Evolutionary conservation across 495 filamentous ascomycete species (phyloP).

Genomic region (Trichoderma orchidacearum): DNA sequence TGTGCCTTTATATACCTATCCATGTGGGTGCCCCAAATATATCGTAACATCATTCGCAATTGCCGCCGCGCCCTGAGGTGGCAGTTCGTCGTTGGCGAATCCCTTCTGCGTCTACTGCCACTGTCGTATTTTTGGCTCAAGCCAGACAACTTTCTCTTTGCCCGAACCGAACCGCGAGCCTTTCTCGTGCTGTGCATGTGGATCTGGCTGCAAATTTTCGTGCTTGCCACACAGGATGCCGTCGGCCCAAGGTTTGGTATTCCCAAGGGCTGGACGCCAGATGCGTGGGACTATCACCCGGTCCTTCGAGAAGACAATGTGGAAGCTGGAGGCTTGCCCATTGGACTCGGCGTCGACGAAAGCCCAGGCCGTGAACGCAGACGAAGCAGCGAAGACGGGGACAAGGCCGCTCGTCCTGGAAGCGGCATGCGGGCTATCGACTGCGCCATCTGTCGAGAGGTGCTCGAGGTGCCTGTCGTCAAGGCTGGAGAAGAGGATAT

Average conservation of each 20-base stretch:
- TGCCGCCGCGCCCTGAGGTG: constrained; percentile 77
- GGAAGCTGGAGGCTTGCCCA: constrained; percentile 63
- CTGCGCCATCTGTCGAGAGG: constrained; percentile 89
- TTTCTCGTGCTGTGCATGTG: constrained; percentile 55
- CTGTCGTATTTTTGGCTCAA: constrained; percentile 71
- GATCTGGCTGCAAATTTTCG: constrained; percentile 85
- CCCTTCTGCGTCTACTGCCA: constrained; percentile 58
- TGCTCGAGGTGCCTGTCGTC: constrained; percentile 76
- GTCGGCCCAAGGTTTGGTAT: constrained; percentile 67
- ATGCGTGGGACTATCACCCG: constrained; percentile 91
- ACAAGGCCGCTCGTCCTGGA: constrained; percentile 3
- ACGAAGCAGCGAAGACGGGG: constrained; percentile 15
- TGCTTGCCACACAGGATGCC: constrained; percentile 65
- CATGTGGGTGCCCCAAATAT: constrained; percentile 84
- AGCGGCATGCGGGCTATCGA: constrained; percentile 41
- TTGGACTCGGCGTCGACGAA: constrained; percentile 42
- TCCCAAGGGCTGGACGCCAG: constrained; percentile 54
- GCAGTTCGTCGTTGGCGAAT: constrained; percentile 80
- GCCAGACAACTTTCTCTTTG: constrained; percentile 63
- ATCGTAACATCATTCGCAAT: constrained; percentile 80
- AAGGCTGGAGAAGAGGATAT: constrained; percentile 37
- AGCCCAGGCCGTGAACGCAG: constrained; percentile 22
- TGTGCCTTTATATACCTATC: constrained; percentile 65
- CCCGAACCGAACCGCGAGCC: constrained; percentile 50
- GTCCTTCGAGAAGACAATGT: constrained; percentile 72